Conservation (phyloP, 1,284 basidiomycete genomes). For the Sporisorium reilianum region DNA sequence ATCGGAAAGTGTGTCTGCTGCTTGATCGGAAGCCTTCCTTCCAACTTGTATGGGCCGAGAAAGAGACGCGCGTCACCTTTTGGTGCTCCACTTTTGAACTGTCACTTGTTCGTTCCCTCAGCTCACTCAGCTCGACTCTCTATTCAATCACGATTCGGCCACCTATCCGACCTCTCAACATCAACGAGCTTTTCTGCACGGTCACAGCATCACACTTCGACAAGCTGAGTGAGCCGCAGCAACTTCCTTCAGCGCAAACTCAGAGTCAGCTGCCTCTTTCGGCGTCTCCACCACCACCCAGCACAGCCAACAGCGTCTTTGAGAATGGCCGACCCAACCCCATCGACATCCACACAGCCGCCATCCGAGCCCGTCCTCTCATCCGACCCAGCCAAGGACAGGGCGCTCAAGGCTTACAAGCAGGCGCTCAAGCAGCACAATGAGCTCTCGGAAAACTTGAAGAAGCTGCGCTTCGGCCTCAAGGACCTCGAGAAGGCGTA, state of each 20-base stretch:
- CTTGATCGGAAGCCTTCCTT: slow-evolving; percentile 7
- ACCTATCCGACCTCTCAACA: slow-evolving; percentile 1
- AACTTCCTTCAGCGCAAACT: not conserved
- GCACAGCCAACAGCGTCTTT: not conserved
- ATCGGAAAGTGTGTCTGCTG: slow-evolving; percentile 8
- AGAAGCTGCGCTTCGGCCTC: slow-evolving; percentile 64
- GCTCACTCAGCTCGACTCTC: slow-evolving; percentile 6
- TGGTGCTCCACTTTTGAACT: slow-evolving; percentile 31
- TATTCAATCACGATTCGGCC: slow-evolving; percentile 5
- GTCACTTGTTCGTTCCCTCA: not conserved
- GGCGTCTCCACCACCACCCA: not conserved
- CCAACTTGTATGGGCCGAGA: slow-evolving; percentile 28
- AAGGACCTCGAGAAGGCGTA: slow-evolving; percentile 89
- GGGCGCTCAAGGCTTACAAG: slow-evolving; percentile 64
- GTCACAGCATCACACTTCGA: not conserved
- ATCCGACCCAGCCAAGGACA: slow-evolving; percentile 58
- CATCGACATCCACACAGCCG: slow-evolving; percentile 44
- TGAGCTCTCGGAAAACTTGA: slow-evolving; percentile 68
- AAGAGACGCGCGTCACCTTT: slow-evolving; percentile 39
- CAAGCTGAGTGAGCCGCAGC: not conserved
- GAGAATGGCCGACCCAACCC: slow-evolving; percentile 53
- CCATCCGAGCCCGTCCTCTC: slow-evolving; percentile 46
- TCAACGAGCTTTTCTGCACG: not conserved
- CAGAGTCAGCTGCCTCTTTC: not conserved
- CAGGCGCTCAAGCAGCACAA: slow-evolving; percentile 72